These are phyloP conservation scores for Hypoxylon fuscum DNA, from an alignment of 495 filamentous ascomycete genomes.

Conservation along the genomic window DNA sequence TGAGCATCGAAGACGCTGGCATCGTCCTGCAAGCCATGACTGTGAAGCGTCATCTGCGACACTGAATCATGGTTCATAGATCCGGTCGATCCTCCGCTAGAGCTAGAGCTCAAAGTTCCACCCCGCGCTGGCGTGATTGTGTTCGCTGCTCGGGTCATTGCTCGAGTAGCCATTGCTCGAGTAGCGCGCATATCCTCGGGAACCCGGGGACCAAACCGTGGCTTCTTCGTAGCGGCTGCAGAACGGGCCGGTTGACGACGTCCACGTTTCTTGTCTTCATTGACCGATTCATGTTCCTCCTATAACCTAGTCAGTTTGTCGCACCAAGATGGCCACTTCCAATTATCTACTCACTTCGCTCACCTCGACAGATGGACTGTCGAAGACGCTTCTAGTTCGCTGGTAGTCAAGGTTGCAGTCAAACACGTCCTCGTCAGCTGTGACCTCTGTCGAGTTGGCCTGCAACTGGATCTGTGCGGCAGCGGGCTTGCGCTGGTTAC, in stretches of 20 bases:
- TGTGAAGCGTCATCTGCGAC: conserved; percentile 33
- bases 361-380: conserved; percentile 55
- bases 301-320: conserved; percentile 21
- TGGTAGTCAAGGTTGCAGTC: conserved; percentile 61
- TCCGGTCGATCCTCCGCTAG: conserved; percentile 20
- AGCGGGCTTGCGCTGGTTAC: conserved; percentile 86
- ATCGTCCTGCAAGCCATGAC: conserved; percentile 34
- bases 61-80: conserved; percentile 19
- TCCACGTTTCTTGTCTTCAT: conserved; percentile 35
- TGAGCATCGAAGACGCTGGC: conserved; percentile 3
- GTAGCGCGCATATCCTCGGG: conserved; percentile 19
- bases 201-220: conserved; percentile 18
- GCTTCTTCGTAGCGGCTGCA: conserved; percentile 29
- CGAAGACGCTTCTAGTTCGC: conserved; percentile 63
- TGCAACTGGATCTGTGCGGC: conserved; percentile 76
- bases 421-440: conserved; percentile 76
- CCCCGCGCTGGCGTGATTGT: not conserved
- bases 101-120: conserved; percentile 8
- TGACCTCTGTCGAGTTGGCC: conserved; percentile 69
- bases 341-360: conserved; percentile 52
- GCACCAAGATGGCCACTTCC: not conserved
- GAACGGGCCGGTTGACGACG: conserved; percentile 30
- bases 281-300: conserved; percentile 25
- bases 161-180: conserved; percentile 17
- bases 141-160: not conserved